Evolutionary conservation across 2,329 filamentous ascomycete species (phyloP), one percentile per base, ranked within the genome.

Genomic region (Botrytis medusae): DNA sequence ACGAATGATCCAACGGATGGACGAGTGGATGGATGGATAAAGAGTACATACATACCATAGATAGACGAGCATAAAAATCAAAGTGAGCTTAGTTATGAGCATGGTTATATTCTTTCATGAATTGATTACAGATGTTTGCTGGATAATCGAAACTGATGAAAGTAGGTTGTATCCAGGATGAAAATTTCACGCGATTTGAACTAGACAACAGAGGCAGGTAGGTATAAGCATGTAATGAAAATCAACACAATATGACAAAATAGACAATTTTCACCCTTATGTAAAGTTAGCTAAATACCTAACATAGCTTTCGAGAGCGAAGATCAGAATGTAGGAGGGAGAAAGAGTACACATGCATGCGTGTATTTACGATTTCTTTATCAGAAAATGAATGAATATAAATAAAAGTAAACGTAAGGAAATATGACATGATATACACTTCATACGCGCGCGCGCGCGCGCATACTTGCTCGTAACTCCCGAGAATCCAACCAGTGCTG

Each of bases 261-360:
- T 4, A 9, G 0, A 0, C 29, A 9, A 2, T n/a, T 54, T 54
- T 16, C 16, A 16, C 25, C n/a, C 16, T 4, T n/a, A 16, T n/a
- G 5, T 25, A 54, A 54, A 54, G 16, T 4, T n/a, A 54, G 7
- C 12, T 8, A 25, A 54, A 54, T 54, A 12, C 20, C 12, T 12
- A n/a, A 54, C 12, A 54, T 7, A 25, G 25, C 12, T 54, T 20
- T 54, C 25, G 48, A 54, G 5, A n/a, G 25, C 5, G 25, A 16
- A 25, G 22, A 51, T 25, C 14, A 20, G 46, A 51, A 6, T 5
- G 46, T 4, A 25, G 22, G 10, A 51, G 25, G 20, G 20, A 4
- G 20, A n/a, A 51, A 22, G 22, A 25, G 46, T 10, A 22, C 22
- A 22, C 10, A 48, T 25, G 16, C 16, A 44, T 44, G 20, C 46